These are phyloP conservation scores for Elaphomyces granulatus DNA, from an alignment of 495 filamentous ascomycete species.

Conservation along the genomic window DNA sequence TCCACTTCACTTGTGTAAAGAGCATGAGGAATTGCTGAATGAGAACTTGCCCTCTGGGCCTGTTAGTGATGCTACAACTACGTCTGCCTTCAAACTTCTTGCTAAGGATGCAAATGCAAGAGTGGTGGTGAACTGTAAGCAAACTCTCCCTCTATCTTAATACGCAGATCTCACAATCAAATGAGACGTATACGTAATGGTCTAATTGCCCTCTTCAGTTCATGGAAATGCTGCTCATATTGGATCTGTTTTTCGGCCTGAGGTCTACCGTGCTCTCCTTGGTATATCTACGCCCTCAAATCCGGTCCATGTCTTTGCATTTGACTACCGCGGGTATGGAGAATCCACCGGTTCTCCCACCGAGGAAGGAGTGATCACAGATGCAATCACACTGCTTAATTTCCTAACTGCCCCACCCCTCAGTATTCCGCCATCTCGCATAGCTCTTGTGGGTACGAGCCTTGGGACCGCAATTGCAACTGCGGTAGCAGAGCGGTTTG, in stretches of 20 bases:
- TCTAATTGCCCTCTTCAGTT: conserved; percentile 13
- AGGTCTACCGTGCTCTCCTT: conserved; percentile 26
- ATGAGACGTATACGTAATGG: not conserved
- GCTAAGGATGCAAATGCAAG: conserved; percentile 39
- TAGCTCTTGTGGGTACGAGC: conserved; percentile 74
- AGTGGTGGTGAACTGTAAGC: conserved; percentile 23
- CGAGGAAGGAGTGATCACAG: conserved; percentile 68
- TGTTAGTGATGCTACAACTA: conserved; percentile 28
- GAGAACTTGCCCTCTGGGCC: conserved; percentile 29
- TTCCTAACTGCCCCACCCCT: conserved; percentile 34
- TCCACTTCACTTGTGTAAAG: conserved; percentile 4
- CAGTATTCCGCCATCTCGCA: conserved; percentile 48
- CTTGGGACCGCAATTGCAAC: conserved; percentile 75
- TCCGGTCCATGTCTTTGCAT: conserved; percentile 49
- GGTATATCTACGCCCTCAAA: conserved; percentile 32
- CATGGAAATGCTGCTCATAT: conserved; percentile 38
- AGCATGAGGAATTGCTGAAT: conserved; percentile 33
- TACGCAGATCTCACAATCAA: not conserved
- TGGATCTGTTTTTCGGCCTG: conserved; percentile 28
- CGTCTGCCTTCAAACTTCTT: conserved; percentile 38
- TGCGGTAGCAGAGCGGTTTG: conserved; percentile 55
- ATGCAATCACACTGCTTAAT: conserved; percentile 55
- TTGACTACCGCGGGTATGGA: conserved; percentile 90
- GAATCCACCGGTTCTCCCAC: conserved; percentile 64
- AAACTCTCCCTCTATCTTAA: not conserved